These are phyloP conservation scores for Achaetomiella virescens DNA, from an alignment of 495 filamentous ascomycete genomes.

Conservation along the genomic window DNA sequence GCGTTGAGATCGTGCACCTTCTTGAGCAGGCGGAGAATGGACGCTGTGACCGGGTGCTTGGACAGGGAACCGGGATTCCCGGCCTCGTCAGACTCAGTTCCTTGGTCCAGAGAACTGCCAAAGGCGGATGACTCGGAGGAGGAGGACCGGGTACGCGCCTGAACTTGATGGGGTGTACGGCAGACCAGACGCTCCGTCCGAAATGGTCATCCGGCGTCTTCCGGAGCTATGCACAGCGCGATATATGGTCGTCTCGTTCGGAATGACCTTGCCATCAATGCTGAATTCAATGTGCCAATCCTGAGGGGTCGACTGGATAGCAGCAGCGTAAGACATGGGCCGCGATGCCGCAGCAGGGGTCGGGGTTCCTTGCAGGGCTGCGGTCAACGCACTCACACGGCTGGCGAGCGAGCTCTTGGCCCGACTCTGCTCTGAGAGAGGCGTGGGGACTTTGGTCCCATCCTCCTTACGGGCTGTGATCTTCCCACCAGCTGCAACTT, in stretches of 20 bases:
- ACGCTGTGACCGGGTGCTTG: conserved; percentile 74
- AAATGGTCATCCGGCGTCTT: conserved; percentile 59
- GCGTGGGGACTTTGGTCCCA: conserved; percentile 83
- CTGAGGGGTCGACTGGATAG: conserved; percentile 69
- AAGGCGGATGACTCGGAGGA: conserved; percentile 66
- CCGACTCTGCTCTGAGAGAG: conserved; percentile 53
- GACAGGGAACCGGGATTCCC: conserved; percentile 76
- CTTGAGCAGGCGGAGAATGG: conserved; percentile 81
- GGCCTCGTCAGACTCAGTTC: conserved; percentile 40
- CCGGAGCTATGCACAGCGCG: conserved; percentile 77
- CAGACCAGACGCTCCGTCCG: conserved; percentile 77
- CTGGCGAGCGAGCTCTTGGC: conserved; percentile 27
- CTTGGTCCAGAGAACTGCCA: conserved; percentile 45
- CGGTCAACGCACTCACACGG: conserved; percentile 43
- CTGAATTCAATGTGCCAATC: conserved; percentile 99
- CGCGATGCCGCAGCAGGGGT: conserved; percentile 46
- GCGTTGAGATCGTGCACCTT: conserved; percentile 91
- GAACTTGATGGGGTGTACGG: conserved; percentile 87
- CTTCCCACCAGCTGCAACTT: conserved; percentile 83
- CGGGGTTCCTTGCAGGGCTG: conserved; percentile 44
- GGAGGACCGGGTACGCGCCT: conserved; percentile 82
- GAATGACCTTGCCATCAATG: conserved; percentile 73
- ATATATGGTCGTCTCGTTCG: conserved; percentile 93
- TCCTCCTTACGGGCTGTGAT: conserved; percentile 97
- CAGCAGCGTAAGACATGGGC: conserved; percentile 73